These are phyloP conservation scores for Taxawa tesnikishii DNA, from an alignment of 2,329 filamentous ascomycete genomes.

Conservation along the genomic window DNA sequence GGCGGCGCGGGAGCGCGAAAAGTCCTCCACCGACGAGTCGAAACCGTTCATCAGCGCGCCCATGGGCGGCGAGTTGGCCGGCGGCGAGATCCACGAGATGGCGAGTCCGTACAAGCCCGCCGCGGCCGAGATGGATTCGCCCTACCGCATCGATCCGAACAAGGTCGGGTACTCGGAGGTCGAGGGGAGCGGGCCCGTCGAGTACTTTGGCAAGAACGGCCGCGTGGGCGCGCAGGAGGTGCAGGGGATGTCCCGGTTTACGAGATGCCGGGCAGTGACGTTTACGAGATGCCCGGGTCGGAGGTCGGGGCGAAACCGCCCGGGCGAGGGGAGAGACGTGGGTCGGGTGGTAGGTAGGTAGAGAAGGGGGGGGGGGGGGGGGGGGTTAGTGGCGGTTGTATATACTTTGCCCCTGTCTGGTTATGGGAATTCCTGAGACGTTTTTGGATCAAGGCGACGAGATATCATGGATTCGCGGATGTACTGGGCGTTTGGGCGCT, in stretches of 20 bases:
- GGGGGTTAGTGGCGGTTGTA: too few relatives aligned
- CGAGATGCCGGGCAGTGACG: slow-evolving; percentile 17
- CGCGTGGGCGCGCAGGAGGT: slow-evolving; percentile 7
- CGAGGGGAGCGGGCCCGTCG: slow-evolving; percentile 13
- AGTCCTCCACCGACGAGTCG: slow-evolving; percentile 6
- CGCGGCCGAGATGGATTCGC: slow-evolving; percentile 18
- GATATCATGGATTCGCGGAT: too few relatives aligned
- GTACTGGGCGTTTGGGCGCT: too few relatives aligned
- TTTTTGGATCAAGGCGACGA: too few relatives aligned
- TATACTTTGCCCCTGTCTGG: too few relatives aligned
- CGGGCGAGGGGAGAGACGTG: too few relatives aligned
- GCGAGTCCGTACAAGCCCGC: slow-evolving; percentile 14
- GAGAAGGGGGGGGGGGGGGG: too few relatives aligned
- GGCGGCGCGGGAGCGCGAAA: slow-evolving; percentile 6
- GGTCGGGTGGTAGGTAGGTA: too few relatives aligned
- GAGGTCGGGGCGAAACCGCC: slow-evolving; percentile 1
- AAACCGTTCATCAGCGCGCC: slow-evolving; percentile 16
- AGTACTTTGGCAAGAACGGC: slow-evolving; percentile 8
- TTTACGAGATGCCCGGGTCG: slow-evolving; percentile 13
- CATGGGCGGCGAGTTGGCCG: slow-evolving; percentile 20
- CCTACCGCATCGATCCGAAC: slow-evolving; percentile 19
- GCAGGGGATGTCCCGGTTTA: slow-evolving; percentile 12
- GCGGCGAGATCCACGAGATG: slow-evolving; percentile 21
- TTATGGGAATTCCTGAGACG: too few relatives aligned
- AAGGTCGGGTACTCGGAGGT: slow-evolving; percentile 20